Conservation (phyloP, 2,329 filamentous ascomycete genomes). For the Fusarium sambucinum region DNA sequence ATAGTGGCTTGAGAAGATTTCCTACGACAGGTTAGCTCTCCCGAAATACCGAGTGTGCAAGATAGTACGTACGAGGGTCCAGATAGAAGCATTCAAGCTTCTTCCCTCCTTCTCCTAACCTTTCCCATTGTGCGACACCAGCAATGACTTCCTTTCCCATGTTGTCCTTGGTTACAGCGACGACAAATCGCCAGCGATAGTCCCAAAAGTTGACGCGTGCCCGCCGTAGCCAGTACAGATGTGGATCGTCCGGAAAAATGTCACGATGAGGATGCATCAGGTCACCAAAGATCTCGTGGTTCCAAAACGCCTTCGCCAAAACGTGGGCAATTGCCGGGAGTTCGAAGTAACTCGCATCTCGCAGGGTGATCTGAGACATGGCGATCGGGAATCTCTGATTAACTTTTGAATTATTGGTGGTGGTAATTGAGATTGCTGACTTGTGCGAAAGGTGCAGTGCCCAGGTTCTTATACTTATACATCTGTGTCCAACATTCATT, state of each 20-base stretch:
- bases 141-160: constrained; percentile 25
- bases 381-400: too few relatives aligned
- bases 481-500: not conserved
- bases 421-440: too few relatives aligned
- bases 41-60: too few relatives aligned
- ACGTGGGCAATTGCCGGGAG: constrained; percentile 48
- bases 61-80: too few relatives aligned
- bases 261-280: constrained; percentile 53
- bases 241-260: constrained; percentile 48
- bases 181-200: constrained; percentile 46
- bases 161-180: constrained; percentile 42
- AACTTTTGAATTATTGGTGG: not conserved
- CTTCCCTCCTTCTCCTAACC: constrained; percentile 34
- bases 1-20: constrained; percentile 35
- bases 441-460: not conserved
- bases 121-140: constrained; percentile 40
- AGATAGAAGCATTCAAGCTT: constrained; percentile 23
- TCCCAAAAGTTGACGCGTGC: constrained; percentile 49
- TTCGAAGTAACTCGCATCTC: constrained; percentile 41
- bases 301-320: constrained; percentile 50
- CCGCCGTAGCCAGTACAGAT: constrained; percentile 49
- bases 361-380: constrained; percentile 34
- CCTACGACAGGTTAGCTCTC: constrained; percentile 18
- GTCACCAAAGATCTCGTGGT: constrained; percentile 52
- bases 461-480: not conserved